Percentiles rank a stretch among this genome's conserved stretches.
Conservation (phyloP, 768 basidiomycete species). For the Candolleomyces efflorescens region DNA sequence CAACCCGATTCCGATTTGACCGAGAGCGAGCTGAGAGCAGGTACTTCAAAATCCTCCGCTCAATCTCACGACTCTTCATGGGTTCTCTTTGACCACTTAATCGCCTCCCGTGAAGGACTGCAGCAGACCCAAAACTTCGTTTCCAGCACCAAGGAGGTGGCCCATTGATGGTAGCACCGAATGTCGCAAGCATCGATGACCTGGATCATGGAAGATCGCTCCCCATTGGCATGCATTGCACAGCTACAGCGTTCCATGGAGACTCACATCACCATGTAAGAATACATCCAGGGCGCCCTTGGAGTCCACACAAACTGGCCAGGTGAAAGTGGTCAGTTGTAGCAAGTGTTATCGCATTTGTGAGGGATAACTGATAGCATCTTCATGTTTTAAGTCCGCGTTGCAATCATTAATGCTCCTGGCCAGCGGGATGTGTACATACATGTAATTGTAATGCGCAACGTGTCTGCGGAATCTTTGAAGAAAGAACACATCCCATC, state of each 20-base stretch:
- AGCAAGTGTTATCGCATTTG: neutral
- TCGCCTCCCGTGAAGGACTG: slow-evolving; percentile 3
- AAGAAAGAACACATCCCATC: neutral
- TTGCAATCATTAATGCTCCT: too few species aligned
- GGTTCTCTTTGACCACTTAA: neutral
- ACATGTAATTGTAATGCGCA: too few species aligned
- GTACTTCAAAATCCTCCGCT: too few species aligned
- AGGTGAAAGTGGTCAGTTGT: neutral
- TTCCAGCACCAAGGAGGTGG: neutral
- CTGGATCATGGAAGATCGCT: too few species aligned
- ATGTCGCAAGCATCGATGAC: neutral
- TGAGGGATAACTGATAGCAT: neutral
- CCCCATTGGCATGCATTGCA: too few species aligned
- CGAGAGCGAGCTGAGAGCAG: neutral
- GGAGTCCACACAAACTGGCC: neutral
- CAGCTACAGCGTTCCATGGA: too few species aligned
- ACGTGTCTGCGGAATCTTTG: neutral
- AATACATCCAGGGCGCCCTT: too few species aligned
- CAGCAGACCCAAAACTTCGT: neutral
- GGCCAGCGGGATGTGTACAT: too few species aligned
- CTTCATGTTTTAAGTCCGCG: too few species aligned
- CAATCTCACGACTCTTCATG: neutral
- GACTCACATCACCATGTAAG: too few species aligned
- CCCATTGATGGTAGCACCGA: slow-evolving; percentile 1
- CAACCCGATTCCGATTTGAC: neutral